Evolutionary conservation across 257 asterid species (phyloP), one percentile per base, ranked within the genome.

Genomic region (Salvia miltiorrhiza): DNA sequence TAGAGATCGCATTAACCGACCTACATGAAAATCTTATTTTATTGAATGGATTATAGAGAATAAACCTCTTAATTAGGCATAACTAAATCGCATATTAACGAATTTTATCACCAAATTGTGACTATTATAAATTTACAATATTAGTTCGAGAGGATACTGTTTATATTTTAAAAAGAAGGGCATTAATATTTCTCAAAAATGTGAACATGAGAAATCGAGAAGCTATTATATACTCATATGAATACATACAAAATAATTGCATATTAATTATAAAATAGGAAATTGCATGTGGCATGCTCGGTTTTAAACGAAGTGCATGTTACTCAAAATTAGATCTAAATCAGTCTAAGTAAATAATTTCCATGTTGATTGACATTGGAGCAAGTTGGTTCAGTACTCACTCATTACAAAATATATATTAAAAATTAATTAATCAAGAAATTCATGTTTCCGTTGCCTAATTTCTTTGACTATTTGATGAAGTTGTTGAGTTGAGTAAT

Each of bases 251-350:
- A 16, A 4, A 13, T 7, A 16, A 75, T 50, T 21, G 52, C n/a
- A 61, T 14, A 16, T n/a, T 53, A 33, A 7, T 30, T 14, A 17
- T 28, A 3, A 73, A 69, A 40, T 73, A 52, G 0, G 33, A 39
- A 75, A 21, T 23, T 33, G 83, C 89, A 86, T 76, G 92, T 81
- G 87, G 23, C 39, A 64, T 56, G 64, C 77, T 80, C 67, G 85
- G 23, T 63, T 69, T 56, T 21, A 76, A 69, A 69, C 60, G 69
- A 71, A 28, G 44, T 64, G 76, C 86, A 84, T 81, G 83, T 80
- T 80, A 67, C 74, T 69, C 59, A 32, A 30, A 59, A 12, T 65
- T 47, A 77, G 83, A 81, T 76, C 74, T 40, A 78, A 79, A 77
- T 77, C 81, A 52, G 68, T 71, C 72, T 53, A 45, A 70, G 35